Conservation (phyloP, 306 rosid species). For the Vicia sativa region DNA sequence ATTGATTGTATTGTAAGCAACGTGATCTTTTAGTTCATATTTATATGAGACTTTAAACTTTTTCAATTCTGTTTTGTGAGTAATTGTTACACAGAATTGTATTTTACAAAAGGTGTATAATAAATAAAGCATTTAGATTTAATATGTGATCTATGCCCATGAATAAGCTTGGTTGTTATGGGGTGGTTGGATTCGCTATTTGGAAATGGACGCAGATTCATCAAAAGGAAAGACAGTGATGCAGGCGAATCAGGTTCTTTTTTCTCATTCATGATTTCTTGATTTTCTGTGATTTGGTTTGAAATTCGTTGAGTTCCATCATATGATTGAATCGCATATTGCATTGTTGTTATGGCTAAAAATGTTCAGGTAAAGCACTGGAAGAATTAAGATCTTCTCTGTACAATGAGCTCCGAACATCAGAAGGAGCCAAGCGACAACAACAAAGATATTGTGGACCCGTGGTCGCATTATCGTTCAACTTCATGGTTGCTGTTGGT, state of each 20-base stretch:
- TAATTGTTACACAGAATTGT: conserved; percentile 6
- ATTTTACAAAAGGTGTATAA: conserved; percentile 1
- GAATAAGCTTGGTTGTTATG: conserved; percentile 46
- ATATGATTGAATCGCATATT: conserved; percentile 27
- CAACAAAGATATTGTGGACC: conserved; percentile 91
- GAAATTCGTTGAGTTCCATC: conserved; percentile 4
- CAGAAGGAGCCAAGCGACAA: conserved; percentile 94
- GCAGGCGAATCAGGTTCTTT: conserved; percentile 89
- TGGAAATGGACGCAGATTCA: conserved; percentile 49
- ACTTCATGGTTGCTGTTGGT: conserved; percentile 73
- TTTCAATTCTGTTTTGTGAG: conserved; percentile 22
- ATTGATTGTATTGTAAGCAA: conserved; percentile 44
- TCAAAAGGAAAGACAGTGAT: conserved; percentile 91
- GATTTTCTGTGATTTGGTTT: background rate
- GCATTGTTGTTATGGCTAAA: conserved; percentile 17
- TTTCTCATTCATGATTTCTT: background rate
- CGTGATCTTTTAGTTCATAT: conserved; percentile 22
- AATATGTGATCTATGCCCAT: conserved; percentile 50
- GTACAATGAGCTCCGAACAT: conserved; percentile 82
- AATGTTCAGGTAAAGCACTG: conserved; percentile 72
- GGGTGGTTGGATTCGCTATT: conserved; percentile 67
- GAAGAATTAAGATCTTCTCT: conserved; percentile 81
- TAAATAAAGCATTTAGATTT: background rate
- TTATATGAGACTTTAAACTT: conserved; percentile 9
- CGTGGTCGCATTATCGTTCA: conserved; percentile 72